Percentiles rank a stretch among this genome's conserved stretches.
Conservation (phyloP, 2,329 filamentous ascomycete species). For the Cladosporium sp. region DNA sequence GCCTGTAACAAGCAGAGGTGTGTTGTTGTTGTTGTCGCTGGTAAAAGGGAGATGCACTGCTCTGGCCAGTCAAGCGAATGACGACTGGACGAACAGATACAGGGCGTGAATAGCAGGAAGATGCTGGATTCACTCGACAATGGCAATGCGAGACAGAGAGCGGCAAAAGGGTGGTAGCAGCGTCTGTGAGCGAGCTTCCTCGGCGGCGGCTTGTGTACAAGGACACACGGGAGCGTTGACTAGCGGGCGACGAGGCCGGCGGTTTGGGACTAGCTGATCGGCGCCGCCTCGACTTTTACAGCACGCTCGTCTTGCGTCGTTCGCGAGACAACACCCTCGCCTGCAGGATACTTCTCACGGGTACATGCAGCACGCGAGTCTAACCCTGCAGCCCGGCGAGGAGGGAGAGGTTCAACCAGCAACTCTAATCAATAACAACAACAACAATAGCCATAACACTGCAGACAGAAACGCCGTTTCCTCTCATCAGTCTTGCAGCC, state of each 20-base stretch:
- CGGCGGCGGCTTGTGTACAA: constrained; percentile 9
- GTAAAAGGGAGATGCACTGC: not conserved
- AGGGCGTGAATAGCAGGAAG: not conserved
- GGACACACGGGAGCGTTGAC: not conserved
- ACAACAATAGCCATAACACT: not conserved
- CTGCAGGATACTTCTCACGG: not conserved
- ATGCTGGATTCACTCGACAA: not conserved
- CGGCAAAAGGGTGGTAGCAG: not conserved
- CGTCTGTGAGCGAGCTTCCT: not conserved
- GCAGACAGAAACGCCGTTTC: not conserved
- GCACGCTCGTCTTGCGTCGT: not conserved
- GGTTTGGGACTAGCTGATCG: constrained; percentile 13
- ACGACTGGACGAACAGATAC: constrained; percentile 6
- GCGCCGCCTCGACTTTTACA: not conserved
- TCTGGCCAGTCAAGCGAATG: constrained; percentile 17
- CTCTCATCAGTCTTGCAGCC: not conserved
- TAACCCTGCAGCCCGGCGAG: not conserved
- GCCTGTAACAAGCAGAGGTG: not conserved
- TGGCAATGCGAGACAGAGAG: not conserved
- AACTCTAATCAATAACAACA: not conserved
- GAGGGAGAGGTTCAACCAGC: not conserved
- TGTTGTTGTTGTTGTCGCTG: not conserved
- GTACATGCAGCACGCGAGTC: constrained; percentile 1
- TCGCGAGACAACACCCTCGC: constrained; percentile 3
- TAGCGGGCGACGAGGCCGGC: not conserved